These are phyloP conservation scores for Dryas alaskensis DNA, from an alignment of 306 rosid genomes.

Conservation along the genomic window DNA sequence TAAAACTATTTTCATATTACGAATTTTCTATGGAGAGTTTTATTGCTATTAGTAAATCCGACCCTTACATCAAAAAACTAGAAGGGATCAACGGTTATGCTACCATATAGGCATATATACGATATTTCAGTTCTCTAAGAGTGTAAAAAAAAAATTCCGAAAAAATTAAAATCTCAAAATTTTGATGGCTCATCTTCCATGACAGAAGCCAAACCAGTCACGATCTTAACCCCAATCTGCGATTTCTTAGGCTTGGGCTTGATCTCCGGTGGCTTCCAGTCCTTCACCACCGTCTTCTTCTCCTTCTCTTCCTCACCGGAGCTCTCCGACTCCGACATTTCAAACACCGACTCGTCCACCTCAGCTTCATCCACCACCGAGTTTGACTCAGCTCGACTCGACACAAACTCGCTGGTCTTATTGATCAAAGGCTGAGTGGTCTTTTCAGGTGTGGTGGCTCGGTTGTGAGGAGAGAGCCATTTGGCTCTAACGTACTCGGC, in stretches of 20 bases:
- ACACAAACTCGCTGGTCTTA: slow-evolving; percentile 2
- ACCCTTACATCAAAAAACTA: slow-evolving; percentile 58
- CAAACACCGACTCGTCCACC: slow-evolving; percentile 25
- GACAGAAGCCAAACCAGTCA: slow-evolving; percentile 64
- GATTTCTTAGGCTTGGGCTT: slow-evolving; percentile 43
- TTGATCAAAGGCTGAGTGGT: slow-evolving; percentile 9
- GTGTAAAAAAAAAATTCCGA: not conserved
- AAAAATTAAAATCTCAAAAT: slow-evolving; percentile 30
- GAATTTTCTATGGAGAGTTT: slow-evolving; percentile 18
- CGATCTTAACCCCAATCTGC: slow-evolving; percentile 33
- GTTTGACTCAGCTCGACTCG: not conserved
- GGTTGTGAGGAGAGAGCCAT: slow-evolving; percentile 61
- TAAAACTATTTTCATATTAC: slow-evolving; percentile 11
- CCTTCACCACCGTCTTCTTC: slow-evolving; percentile 21
- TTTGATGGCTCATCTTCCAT: slow-evolving; percentile 46
- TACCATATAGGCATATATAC: slow-evolving; percentile 21
- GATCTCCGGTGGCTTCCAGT: slow-evolving; percentile 50
- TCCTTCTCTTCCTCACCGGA: slow-evolving; percentile 27
- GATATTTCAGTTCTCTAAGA: slow-evolving; percentile 18
- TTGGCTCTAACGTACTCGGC: slow-evolving; percentile 65
- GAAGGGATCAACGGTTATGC: slow-evolving; percentile 46
- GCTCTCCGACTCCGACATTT: slow-evolving; percentile 13
- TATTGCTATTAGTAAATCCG: slow-evolving; percentile 45
- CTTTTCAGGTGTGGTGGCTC: slow-evolving; percentile 8
- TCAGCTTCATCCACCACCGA: slow-evolving; percentile 14